Base-by-base conservation (phyloP, 139 green algal genomes). In the Coelastrella sp. region DNA sequence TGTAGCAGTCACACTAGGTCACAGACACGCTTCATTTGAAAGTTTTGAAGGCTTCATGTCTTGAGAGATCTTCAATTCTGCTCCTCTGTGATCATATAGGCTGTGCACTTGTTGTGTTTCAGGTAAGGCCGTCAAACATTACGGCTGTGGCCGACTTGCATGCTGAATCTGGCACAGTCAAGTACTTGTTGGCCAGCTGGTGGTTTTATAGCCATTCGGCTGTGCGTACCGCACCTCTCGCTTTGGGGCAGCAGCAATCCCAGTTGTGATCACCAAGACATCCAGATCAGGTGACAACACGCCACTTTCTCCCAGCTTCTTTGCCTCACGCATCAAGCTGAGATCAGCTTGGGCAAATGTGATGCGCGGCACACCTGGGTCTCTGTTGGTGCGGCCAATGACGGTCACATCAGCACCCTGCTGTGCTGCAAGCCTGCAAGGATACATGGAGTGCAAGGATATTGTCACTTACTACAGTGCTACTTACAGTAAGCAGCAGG, bases 351-450 rank as follows among this genome's bases (percentile, higher is more conserved):
- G 11, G 13, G 75, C 75, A 57, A 81, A 81, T 54, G 2, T 14
- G 20, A 81, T 81, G 75, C 75, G 75, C 56, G 17, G 14, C 16
- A 17, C 75, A 17, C 32, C 75, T 4, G 75, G 13, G 20, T 81
- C 75, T 81, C 75, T 81, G 75, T 81, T 81, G 75, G 75, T 81
- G 75, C 75, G 75, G 23, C 75, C 75, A 17, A 81, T 81, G 23
- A 81, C 16, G 32, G 32, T 59, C 13, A 81, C 4, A 13, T 81
- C 75, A 81, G 75, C 75, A 17, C 75, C 75, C 32, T 81, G 13
- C 75, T 81, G 75, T 3, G 75, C 23, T 11, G 75, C 75, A 59
- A 81, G 75, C 75, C 32, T 81, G 64, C 64, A 71, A 14, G 3
- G 3, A 71, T 71, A 47, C 32, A 2, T 47, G 32, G 32, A 47